These are phyloP conservation scores for Bothriochloa decipiens DNA, from an alignment of 176 grass and related monocot genomes.

Conservation along the genomic window DNA sequence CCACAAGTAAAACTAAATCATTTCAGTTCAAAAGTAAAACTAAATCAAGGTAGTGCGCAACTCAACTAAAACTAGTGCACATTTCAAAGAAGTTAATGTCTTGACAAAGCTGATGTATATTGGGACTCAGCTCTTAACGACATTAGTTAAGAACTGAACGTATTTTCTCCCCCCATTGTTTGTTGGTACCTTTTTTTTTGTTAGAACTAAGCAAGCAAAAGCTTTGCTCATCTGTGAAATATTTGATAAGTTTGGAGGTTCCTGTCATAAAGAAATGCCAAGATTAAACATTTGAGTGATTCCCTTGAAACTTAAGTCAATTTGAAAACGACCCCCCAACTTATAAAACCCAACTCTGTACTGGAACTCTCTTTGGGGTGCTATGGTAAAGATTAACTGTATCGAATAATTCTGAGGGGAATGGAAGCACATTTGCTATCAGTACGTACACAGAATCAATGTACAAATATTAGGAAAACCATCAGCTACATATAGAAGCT, in stretches of 20 bases:
- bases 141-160: neutral
- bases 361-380: neutral
- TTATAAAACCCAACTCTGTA: neutral
- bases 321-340: neutral
- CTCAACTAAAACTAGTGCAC: neutral
- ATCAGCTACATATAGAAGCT: neutral
- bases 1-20: neutral
- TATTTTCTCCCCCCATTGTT: neutral
- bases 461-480: neutral
- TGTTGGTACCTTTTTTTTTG: neutral
- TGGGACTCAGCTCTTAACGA: neutral
- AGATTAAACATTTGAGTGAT: neutral
- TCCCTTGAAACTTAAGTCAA: neutral
- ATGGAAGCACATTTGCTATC: slow-evolving; percentile 4
- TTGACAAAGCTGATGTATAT: neutral
- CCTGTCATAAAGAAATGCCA: neutral
- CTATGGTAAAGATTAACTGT: neutral
- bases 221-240: neutral
- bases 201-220: neutral
- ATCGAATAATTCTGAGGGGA: neutral
- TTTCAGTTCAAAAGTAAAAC: neutral
- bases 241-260: neutral
- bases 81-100: neutral
- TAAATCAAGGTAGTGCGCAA: neutral
- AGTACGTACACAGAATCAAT: slow-evolving; percentile 14